Evolutionary conservation across 768 basidiomycete species (phyloP), one percentile per base, ranked within the genome.

Genomic region (Mycena capillaripes): DNA sequence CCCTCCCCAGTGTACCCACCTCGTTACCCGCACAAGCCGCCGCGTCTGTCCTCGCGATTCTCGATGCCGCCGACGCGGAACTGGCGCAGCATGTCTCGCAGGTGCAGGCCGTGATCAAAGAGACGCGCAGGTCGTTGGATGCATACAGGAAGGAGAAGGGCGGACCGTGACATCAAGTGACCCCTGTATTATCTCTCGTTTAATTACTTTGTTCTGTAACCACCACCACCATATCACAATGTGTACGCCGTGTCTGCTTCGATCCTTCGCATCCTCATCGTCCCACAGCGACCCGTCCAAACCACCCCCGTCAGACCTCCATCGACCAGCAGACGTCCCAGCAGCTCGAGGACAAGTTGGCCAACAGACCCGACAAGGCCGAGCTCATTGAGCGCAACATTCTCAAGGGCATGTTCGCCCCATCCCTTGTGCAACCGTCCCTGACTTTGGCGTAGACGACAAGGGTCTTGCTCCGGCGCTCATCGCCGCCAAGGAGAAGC

Each of bases 331-430:
- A 70, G 21, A 78, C 79, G 27, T 67, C 73, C 44, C 74, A 84
- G 53, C 84, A 84, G 74, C 84, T 93, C 48, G 91, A 92, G 82
- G 86, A 85, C 76, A 84, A 84, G 59, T 83, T 92, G 53, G 83
- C 80, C 52, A 79, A 85, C 23, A 84, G 92, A 44, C 90, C 92
- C 23, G 86, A 89, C n/a, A 88, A 89, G 79, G 79, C 86, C 46
- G 88, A 91, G 52, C 84, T 94, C 52, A 85, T 92, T 70, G 89
- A 91, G 38, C 87, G 90, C 72, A 92, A 92, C 78, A 93, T 93
- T 71, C 86, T 94, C 70, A 92, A 93, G 81, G 90, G 91, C 88
- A 60, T 68, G 81, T 76, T 48, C 19, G 17, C 23, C 30, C 21
- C 60, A 32, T 8, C 14, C 32, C 34, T 23, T 55, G 21, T 1